Percentiles rank a stretch among this genome's conserved stretches.
phyloP scores from a whole-genome alignment of 257 asterid species.

The Rehmannia glutinosa region DNA sequence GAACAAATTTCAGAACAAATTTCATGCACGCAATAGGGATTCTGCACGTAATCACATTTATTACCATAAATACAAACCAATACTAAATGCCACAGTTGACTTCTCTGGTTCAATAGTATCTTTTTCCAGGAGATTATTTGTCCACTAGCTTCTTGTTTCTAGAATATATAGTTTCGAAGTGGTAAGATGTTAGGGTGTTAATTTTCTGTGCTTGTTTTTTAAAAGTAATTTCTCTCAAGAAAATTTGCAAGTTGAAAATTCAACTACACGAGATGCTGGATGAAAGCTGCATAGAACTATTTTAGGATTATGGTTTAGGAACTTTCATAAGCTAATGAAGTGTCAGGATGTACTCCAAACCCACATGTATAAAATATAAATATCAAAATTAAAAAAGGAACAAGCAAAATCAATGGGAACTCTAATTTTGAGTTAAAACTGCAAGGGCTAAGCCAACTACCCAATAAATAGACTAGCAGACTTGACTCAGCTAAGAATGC shows the following conservation, averaged over 20 bases:
- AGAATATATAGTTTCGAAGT: background rate
- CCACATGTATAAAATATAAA: background rate
- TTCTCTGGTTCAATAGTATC: background rate
- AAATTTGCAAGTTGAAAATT: background rate
- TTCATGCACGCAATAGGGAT: background rate
- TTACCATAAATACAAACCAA: background rate
- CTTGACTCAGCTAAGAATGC: background rate
- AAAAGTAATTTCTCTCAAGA: background rate
- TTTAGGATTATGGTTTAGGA: background rate
- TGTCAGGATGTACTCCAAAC: background rate
- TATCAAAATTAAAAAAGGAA: background rate
- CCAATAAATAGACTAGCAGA: background rate
- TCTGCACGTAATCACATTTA: background rate
- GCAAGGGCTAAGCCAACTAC: background rate
- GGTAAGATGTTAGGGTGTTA: background rate
- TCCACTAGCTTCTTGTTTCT: background rate
- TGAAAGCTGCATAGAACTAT: background rate
- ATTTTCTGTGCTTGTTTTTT: background rate
- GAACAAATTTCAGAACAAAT: conserved; percentile 12
- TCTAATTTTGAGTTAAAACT: background rate
- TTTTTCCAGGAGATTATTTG: background rate
- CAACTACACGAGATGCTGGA: background rate
- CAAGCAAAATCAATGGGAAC: background rate
- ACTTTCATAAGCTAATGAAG: background rate
- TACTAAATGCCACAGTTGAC: background rate